phyloP scores from a whole-genome alignment of 305 asterid species.

The Solanum aculeatissimum region DNA sequence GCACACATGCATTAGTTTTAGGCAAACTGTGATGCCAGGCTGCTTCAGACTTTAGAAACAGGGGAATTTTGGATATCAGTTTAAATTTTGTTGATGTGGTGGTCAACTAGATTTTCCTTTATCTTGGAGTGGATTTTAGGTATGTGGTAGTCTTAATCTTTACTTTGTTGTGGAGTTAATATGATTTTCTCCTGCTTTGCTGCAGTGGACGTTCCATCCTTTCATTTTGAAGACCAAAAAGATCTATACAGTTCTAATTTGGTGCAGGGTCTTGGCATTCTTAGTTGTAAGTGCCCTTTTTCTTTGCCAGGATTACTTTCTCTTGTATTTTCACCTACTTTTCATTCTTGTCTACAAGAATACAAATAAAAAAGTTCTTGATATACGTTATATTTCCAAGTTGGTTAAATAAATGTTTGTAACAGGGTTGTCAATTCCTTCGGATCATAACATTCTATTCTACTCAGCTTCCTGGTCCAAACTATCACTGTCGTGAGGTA shows the following conservation, averaged over 20 bases:
- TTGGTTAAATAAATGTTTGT: background rate
- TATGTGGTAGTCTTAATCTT: background rate
- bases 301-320: background rate
- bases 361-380: background rate
- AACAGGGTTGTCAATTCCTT: constrained; percentile 84
- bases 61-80: background rate
- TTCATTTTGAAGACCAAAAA: constrained; percentile 79
- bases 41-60: background rate
- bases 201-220: constrained; percentile 99
- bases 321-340: background rate
- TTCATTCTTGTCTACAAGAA: background rate
- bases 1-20: background rate
- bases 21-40: background rate
- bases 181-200: background rate
- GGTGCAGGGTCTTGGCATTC: constrained; percentile 95
- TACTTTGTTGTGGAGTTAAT: background rate
- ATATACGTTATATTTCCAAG: background rate
- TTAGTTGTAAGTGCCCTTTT: constrained; percentile 60
- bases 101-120: background rate
- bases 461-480: constrained; percentile 95
- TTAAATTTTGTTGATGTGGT: background rate
- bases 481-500: constrained; percentile 98
- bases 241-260: constrained; percentile 82
- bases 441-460: constrained; percentile 90
- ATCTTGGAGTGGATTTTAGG: background rate